Conservation (phyloP, 331 rosid genomes). For the Telfairia occidentalis region DNA sequence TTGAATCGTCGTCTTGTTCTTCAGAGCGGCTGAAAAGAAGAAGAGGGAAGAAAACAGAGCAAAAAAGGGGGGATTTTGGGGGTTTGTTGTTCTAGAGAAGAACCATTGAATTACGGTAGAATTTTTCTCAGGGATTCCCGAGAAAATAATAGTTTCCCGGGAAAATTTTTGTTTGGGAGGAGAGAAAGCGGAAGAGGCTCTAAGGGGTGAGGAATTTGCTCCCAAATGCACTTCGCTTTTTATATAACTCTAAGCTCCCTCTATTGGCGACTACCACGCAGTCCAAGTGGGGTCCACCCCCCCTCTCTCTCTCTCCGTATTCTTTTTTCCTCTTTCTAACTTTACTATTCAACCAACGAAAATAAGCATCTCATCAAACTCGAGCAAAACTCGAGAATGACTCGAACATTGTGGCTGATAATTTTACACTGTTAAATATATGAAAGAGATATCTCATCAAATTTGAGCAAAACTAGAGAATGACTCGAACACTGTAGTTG, state of each 20-base stretch:
- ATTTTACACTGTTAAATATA: too few relatives aligned
- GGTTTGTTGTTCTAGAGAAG: neutral
- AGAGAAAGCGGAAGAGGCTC: neutral
- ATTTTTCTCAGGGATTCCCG: neutral
- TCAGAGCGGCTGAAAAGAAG: too few relatives aligned
- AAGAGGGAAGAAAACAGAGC: neutral
- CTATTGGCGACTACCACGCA: constrained; percentile 3
- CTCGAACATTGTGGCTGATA: too few relatives aligned
- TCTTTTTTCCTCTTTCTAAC: neutral
- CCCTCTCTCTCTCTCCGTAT: neutral
- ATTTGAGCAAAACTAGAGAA: too few relatives aligned
- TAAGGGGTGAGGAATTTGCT: constrained; percentile 9
- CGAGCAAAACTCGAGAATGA: too few relatives aligned
- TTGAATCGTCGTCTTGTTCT: neutral
- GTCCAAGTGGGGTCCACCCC: neutral
- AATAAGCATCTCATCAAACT: too few relatives aligned
- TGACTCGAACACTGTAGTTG: too few relatives aligned
- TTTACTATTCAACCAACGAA: neutral
- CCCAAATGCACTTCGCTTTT: neutral
- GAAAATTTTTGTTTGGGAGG: neutral
- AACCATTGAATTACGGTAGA: neutral
- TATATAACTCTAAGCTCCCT: neutral
- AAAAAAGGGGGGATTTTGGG: neutral
- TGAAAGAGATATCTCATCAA: too few relatives aligned
- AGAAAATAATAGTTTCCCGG: neutral